These are phyloP conservation scores for Annulohypoxylon nitens DNA, from an alignment of 495 filamentous ascomycete genomes.

Conservation along the genomic window DNA sequence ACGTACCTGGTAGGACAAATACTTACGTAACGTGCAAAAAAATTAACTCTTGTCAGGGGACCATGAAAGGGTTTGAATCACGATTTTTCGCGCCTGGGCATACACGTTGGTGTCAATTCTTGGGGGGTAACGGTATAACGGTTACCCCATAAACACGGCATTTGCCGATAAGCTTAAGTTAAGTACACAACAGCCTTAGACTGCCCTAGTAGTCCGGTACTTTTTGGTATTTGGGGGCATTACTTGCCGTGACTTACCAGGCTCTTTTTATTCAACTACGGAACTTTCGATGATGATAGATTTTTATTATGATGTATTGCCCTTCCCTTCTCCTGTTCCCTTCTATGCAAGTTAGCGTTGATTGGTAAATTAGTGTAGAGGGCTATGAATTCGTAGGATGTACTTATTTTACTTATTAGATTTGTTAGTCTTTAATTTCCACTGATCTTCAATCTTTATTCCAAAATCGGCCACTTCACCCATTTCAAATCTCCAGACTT, in stretches of 20 bases:
- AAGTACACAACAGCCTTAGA: background rate
- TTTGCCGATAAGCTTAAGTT: conserved; percentile 3
- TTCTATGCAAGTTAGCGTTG: conserved; percentile 12
- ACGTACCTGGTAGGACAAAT: background rate
- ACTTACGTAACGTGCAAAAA: background rate
- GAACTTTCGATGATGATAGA: conserved; percentile 13
- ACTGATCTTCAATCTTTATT: conserved; percentile 18
- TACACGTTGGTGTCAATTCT: background rate
- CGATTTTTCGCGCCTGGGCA: background rate
- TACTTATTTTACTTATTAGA: background rate
- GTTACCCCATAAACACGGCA: conserved; percentile 11
- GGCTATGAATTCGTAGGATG: background rate
- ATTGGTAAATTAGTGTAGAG: background rate
- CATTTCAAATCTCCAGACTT: background rate
- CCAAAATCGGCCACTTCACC: conserved; percentile 8
- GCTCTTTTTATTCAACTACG: background rate
- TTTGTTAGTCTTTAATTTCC: conserved; percentile 12
- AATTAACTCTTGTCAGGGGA: background rate
- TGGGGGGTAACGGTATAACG: background rate
- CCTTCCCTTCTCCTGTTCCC: background rate
- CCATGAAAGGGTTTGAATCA: background rate
- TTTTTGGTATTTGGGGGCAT: background rate
- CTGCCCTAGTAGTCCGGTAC: background rate
- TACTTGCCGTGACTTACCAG: background rate
- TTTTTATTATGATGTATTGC: conserved; percentile 1